phyloP scores from a whole-genome alignment of 2,329 filamentous ascomycete species.

The Fusarium proliferatum region DNA sequence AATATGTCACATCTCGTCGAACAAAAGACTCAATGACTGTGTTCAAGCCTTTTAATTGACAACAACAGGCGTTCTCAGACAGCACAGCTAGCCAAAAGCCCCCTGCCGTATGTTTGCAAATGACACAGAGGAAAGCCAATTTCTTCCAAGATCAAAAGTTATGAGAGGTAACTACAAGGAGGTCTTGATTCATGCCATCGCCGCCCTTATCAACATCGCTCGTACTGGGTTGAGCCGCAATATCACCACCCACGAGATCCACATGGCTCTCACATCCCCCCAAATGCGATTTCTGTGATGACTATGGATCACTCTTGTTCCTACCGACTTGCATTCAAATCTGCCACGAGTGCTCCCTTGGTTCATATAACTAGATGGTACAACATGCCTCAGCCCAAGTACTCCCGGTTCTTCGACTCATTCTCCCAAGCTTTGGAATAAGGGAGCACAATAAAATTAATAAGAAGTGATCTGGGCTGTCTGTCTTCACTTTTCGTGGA shows the following conservation, averaged over 20 bases:
- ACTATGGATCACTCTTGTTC: not conserved
- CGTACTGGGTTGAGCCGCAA: not conserved
- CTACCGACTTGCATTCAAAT: not conserved
- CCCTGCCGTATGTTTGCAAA: too few relatives aligned
- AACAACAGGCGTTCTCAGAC: not conserved
- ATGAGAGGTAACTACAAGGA: not conserved
- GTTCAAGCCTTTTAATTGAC: too few relatives aligned
- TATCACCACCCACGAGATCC: not conserved
- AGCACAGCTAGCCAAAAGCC: not conserved
- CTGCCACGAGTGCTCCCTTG: not conserved
- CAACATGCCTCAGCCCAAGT: not conserved
- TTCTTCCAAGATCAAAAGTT: not conserved
- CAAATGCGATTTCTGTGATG: not conserved
- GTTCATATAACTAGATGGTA: not conserved
- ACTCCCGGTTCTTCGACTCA: too few relatives aligned
- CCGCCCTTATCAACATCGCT: too few relatives aligned
- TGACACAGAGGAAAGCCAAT: not conserved
- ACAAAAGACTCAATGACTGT: not conserved
- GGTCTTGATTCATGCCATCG: too few relatives aligned
- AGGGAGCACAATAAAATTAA: too few relatives aligned
- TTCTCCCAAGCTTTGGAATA: too few relatives aligned
- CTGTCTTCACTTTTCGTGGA: not conserved
- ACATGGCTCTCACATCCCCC: rapidly evolving
- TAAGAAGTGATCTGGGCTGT: not conserved
- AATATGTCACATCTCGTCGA: not conserved